Evolutionary conservation across 495 filamentous ascomycete genomes (phyloP), one percentile per base, ranked within the genome.

Genomic region (Lindgomyces ingoldianus): DNA sequence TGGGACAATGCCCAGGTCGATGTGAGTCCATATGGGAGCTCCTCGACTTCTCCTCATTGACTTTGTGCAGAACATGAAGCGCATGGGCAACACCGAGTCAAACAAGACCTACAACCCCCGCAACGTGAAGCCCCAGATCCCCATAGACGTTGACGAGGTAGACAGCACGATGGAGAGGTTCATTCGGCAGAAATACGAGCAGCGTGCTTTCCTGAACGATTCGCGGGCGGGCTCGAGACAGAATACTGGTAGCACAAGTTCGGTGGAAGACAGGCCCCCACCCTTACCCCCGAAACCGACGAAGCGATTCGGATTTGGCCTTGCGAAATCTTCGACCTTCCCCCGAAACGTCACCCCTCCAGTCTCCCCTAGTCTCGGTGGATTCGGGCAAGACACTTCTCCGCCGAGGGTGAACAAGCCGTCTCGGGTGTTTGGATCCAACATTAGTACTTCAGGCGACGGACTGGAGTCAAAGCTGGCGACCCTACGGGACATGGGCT

Each of bases 1-100:
- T 98, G 94, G 94, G 84, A 89, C 45, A 87, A 85, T 72, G 94
- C 97, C 33, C 95, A 98, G 77, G 91, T 98, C 57, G 94, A 98
- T 77, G 93, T 96, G 81, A 55, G 55, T 8, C 12, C 8, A 74
- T 81, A 70, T 10, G 39, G 19, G 14, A 10, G 19, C 16, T 39
- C 55, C 16, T 10, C 4, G 39, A 14, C 22, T 12, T 29, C 61
- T 70, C 39, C 63, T 44, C 74, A 76, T 70, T 76, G 68, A 44
- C 48, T 45, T 19, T 36, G 41, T 33, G 26, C 51, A 98, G 91
- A 91, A 83, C 70, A 98, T 98, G 93, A 92, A 89, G 77, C 85
- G 87, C 62, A 87, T 90, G 63, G 94, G 94, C 69, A 98, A 98
- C 74, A 75, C 77, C 4, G 81, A 85, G 44, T 93, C 90, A 57